Evolutionary conservation across 768 basidiomycete species (phyloP).

Genomic region (Sarcodon aspratus): DNA sequence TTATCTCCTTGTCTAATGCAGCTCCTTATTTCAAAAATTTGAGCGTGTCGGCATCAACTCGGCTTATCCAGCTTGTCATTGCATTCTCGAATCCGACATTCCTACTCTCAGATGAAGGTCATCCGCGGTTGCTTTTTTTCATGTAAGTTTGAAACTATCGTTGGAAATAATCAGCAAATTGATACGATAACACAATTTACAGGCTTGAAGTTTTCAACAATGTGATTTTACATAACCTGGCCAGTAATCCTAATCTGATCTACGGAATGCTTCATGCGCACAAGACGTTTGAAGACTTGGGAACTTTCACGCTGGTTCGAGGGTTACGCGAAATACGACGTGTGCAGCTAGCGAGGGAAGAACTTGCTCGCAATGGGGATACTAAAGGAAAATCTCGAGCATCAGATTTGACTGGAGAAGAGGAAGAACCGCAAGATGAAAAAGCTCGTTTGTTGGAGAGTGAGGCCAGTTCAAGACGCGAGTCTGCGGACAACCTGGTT

Average conservation of each 20-base stretch:
- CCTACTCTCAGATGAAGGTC: constrained; percentile 87
- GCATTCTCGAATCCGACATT: constrained; percentile 89
- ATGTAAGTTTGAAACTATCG: constrained; percentile 40
- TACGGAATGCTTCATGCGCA: constrained; percentile 81
- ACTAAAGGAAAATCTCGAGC: constrained; percentile 30
- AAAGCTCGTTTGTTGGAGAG: constrained; percentile 55
- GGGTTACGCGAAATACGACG: constrained; percentile 80
- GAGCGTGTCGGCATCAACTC: constrained; percentile 69
- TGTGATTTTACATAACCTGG: constrained; percentile 65
- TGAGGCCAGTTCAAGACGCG: constrained; percentile 26
- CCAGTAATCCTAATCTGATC: constrained; percentile 78
- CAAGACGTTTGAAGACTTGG: constrained; percentile 79
- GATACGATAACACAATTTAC: not conserved
- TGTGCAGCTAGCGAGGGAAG: constrained; percentile 61
- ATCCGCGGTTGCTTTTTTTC: constrained; percentile 87
- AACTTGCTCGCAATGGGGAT: constrained; percentile 33
- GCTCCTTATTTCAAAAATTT: constrained; percentile 82
- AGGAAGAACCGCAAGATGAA: constrained; percentile 39
- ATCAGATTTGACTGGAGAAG: constrained; percentile 16
- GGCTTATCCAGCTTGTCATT: constrained; percentile 79
- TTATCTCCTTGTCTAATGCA: constrained; percentile 81
- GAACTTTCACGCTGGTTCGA: constrained; percentile 81
- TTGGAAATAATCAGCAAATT: not conserved
- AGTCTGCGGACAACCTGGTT: constrained; percentile 12
- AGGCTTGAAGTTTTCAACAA: constrained; percentile 91